A percentile compares a stretch with the other conserved stretches of the same genome.
phyloP scores from a whole-genome alignment of 2,329 filamentous ascomycete species.

The Stromatinia cepivora region DNA sequence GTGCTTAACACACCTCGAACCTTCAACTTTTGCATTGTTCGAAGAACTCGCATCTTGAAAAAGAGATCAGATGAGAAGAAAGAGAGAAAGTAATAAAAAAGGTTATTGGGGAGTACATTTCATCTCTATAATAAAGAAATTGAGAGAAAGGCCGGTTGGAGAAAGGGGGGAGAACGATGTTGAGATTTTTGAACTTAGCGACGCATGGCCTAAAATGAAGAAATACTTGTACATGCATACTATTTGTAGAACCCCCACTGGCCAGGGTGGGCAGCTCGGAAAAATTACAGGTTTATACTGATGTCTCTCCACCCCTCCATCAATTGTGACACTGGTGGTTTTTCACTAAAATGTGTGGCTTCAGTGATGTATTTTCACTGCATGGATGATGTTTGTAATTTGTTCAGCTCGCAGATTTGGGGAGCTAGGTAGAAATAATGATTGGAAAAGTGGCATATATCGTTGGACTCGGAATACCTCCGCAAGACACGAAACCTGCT shows the following conservation, averaged over 20 bases:
- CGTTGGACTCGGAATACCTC: background rate
- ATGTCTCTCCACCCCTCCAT: slow-evolving; percentile 9
- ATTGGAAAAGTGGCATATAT: background rate
- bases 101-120: background rate
- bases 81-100: background rate
- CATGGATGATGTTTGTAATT: background rate
- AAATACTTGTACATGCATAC: background rate
- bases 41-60: background rate
- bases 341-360: background rate
- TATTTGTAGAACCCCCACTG: slow-evolving; percentile 5
- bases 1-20: slow-evolving; percentile 15
- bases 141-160: background rate
- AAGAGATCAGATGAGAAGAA: background rate
- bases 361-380: background rate
- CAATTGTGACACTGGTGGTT: background rate
- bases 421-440: background rate
- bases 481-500: background rate
- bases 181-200: background rate
- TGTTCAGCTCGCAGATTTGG: background rate
- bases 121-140: background rate
- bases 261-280: background rate
- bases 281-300: slow-evolving; percentile 5
- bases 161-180: background rate
- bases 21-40: background rate
- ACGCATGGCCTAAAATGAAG: background rate